Percentiles rank a stretch among this genome's conserved stretches.
Evolutionary conservation across 306 rosid species (phyloP).

Genomic region (Cicer cuneatum): DNA sequence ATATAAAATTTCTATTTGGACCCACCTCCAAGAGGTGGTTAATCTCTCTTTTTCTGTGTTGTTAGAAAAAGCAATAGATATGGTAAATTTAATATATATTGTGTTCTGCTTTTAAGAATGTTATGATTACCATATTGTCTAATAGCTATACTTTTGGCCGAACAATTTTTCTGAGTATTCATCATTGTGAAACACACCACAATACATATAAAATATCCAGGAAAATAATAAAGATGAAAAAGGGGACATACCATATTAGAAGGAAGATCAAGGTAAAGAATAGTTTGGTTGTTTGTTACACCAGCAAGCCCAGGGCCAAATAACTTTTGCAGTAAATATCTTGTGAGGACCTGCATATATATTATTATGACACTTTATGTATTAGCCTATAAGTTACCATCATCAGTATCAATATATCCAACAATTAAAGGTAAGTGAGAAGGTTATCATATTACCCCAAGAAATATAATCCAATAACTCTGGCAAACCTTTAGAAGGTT

Average conservation of each 20-base stretch:
- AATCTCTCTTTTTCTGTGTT: too few relatives aligned
- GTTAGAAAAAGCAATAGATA: constrained; percentile 27
- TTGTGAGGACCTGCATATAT: constrained; percentile 69
- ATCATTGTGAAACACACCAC: not conserved
- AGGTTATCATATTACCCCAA: constrained; percentile 52
- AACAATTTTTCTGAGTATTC: not conserved
- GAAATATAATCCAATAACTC: constrained; percentile 49
- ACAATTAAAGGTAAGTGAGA: not conserved
- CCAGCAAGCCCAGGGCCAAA: constrained; percentile 70
- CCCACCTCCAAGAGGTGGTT: not conserved
- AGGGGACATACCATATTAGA: constrained; percentile 78
- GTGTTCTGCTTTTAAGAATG: too few relatives aligned
- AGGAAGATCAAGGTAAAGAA: constrained; percentile 86
- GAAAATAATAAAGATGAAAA: constrained; percentile 20
- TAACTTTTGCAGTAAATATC: constrained; percentile 74
- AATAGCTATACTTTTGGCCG: not conserved
- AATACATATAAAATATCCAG: constrained; percentile 5
- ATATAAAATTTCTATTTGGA: not conserved
- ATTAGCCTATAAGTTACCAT: constrained; percentile 10
- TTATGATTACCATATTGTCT: not conserved
- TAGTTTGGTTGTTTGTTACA: constrained; percentile 61
- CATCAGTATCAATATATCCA: not conserved
- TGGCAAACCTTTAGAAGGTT: constrained; percentile 45
- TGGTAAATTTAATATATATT: constrained; percentile 13
- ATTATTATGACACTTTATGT: constrained; percentile 10